Conservation (phyloP, 1,139 yeast species). For the Magnusiomyces magnusii region DNA sequence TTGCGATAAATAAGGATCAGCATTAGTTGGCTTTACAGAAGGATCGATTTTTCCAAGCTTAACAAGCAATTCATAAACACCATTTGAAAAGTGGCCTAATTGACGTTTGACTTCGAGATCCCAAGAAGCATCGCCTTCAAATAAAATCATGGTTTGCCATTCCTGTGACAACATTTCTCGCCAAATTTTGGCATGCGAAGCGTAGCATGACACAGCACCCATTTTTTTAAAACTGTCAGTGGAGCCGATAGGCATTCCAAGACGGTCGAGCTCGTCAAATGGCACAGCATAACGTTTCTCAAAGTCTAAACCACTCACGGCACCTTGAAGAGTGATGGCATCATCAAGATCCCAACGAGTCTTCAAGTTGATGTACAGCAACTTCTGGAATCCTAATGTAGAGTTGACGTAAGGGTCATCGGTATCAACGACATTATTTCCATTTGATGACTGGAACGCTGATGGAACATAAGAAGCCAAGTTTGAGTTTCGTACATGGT, state of each 20-base stretch:
- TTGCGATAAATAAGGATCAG: slow-evolving; percentile 9
- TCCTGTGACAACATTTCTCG: neutral
- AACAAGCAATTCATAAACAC: neutral
- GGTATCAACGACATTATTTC: neutral
- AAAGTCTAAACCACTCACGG: slow-evolving; percentile 7
- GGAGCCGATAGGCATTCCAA: neutral
- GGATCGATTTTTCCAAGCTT: neutral
- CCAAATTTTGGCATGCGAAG: neutral
- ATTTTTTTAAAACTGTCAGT: neutral
- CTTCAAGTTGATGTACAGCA: slow-evolving; percentile 18
- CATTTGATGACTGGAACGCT: too few species aligned
- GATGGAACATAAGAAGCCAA: too few species aligned
- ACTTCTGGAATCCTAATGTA: slow-evolving; percentile 19
- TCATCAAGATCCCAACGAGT: slow-evolving; percentile 18
- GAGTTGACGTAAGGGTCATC: slow-evolving; percentile 8
- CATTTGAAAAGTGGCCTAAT: neutral
- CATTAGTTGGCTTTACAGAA: neutral
- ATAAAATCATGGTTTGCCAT: neutral
- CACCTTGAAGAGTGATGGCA: slow-evolving; percentile 17
- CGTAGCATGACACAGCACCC: neutral
- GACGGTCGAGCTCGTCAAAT: neutral
- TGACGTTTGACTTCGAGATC: neutral
- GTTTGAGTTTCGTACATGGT: too few species aligned
- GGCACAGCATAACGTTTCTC: neutral
- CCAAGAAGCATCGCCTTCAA: slow-evolving; percentile 1